Conservation (phyloP, 305 asterid genomes). For the Solanum aculeatissimum region DNA sequence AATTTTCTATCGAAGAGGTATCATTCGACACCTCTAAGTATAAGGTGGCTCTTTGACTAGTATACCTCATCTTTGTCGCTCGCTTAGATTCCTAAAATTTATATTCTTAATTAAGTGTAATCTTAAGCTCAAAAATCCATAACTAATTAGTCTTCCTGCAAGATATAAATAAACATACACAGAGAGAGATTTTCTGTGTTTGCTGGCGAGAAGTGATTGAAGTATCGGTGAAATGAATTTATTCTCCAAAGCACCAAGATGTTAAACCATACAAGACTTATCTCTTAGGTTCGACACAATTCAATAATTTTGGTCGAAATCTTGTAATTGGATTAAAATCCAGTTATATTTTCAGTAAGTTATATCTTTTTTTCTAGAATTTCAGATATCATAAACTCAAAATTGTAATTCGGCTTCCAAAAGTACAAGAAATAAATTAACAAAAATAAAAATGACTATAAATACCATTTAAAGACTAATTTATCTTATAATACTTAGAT, state of each 20-base stretch:
- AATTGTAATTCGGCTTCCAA: background rate
- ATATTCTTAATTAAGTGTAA: background rate
- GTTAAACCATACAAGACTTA: no score
- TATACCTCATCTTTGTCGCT: slow-evolving; percentile 3
- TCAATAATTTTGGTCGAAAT: background rate
- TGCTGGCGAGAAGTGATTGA: no score
- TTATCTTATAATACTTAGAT: background rate
- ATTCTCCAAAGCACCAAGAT: no score
- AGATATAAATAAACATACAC: background rate
- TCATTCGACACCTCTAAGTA: no score
- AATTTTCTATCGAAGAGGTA: no score
- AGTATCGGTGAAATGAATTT: no score
- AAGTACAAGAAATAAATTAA: background rate
- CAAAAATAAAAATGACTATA: background rate
- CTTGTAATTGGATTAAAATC: background rate
- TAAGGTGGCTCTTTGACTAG: background rate
- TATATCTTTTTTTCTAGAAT: background rate
- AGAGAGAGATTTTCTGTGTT: background rate
- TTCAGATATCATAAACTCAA: background rate
- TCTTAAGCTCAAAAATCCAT: background rate
- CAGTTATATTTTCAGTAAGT: no score
- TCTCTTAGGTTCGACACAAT: background rate
- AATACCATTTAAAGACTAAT: background rate
- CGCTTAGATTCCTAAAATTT: background rate
- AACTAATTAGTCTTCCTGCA: background rate